Evolutionary conservation across 2,329 filamentous ascomycete species (phyloP), one percentile per base, ranked within the genome.

Genomic region (Purpureocillium lavendulum): DNA sequence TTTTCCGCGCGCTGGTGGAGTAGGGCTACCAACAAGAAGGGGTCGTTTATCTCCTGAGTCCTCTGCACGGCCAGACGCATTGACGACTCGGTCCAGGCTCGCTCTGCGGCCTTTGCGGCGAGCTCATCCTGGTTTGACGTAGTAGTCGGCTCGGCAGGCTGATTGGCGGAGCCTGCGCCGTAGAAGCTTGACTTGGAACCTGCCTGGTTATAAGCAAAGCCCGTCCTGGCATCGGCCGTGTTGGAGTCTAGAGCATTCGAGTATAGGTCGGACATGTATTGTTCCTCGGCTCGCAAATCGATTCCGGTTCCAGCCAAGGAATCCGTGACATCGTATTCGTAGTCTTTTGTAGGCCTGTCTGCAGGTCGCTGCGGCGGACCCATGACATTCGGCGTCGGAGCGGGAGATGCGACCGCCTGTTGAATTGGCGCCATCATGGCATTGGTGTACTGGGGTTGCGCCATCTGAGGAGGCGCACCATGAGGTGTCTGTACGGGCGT

Each of bases 271-370:
- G 86, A 81, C 59, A 92, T 71, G 48, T 80, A 85, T 50, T 88
- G 85, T 54, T 94, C 87, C 59, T 95, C 89, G 47, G 87, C 87
- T 42, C 83, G 80, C 35, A 95, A 64, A 65, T 95, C 86, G 46
- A 96, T 87, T 36, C 87, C 88, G 13, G 87, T 90, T 14, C 84
- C 86, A 14, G 82, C 82, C 40, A 95, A 64, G 37, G 88, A 84
- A 63, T 96, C 89, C 48, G 83, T 86, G 34, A 89, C 74, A 52
- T 94, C 87, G 51, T 89, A 79, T 41, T 76, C 67, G 40, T 71
- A 69, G 40, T 73, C 71, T 47, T 80, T 87, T 11, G 74, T 71
- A 33, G 78, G 74, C 47, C 71, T 70, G 41, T 84, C 82, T 14
- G 70, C 69, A 42, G 70, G 77, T 52, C 75, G 77, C 51, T 73